Evolutionary conservation across 176 grass and related monocot species (phyloP), one percentile per base, ranked within the genome.

Genomic region (Oryza rufipogon): DNA sequence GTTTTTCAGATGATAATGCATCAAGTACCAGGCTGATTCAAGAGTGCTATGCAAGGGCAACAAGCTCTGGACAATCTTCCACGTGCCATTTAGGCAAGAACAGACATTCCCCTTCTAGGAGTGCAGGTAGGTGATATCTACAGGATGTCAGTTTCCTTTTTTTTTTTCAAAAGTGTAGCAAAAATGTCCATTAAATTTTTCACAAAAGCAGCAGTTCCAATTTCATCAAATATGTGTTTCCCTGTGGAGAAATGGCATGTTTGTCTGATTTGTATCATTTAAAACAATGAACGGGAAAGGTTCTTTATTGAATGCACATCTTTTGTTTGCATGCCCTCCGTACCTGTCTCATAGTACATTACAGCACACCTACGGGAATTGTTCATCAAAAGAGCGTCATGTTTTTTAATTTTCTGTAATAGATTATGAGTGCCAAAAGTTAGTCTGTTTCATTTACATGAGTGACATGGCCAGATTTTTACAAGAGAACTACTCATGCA

Each of bases 401-500:
- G 23, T 64, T 71, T 70, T 70, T 22, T 42, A 19, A 66, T 58
- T 44, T 38, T 13, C 15, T 22, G 67, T 16, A 63, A 36, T 6
- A 52, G 74, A 83, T 68, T 82, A 80, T n/a, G 60, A 83, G 23
- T 48, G 15, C 56, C 36, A 48, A 51, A 85, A 81, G 20, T 70
- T 85, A 70, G 72, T 73, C 64, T 12, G 32, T 80, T 85, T 82
- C 64, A 71, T 89, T 87, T 81, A 71, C 67, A 70, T 79, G 77
- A 89, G 68, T 82, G 63, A 79, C 17, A 75, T 89, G 72, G 74
- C 68, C 74, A 88, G 70, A 79, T 82, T 72, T 85, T 88, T 83
- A 92, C 88, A 81, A 85, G 79, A 90, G 79, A 85, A 83, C 65
- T 81, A 83, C 77, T 90, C 41, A 66, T 91, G 86, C 83, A 73